These are phyloP conservation scores for Cyclocybe cylindracea DNA, from an alignment of 768 basidiomycete species.

Conservation along the genomic window DNA sequence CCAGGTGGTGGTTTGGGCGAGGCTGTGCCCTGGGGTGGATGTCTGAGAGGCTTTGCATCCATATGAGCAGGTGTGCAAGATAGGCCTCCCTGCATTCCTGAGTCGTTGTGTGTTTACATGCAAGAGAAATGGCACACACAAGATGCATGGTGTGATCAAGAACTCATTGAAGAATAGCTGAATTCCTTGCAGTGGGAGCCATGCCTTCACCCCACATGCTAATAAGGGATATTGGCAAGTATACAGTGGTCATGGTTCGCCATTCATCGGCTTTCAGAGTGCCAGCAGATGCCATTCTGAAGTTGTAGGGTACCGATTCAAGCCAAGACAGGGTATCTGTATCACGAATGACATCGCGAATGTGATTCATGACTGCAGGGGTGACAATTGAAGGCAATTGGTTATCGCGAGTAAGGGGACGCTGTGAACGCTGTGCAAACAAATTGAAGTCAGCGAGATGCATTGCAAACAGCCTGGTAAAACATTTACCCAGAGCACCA, in stretches of 20 bases:
- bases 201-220: constrained; percentile 27
- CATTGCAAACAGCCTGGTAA: too few relatives aligned
- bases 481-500: too few relatives aligned
- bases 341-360: constrained; percentile 20
- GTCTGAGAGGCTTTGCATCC: not conserved
- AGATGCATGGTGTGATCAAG: constrained; percentile 12
- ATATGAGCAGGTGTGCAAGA: not conserved
- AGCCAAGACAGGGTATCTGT: constrained; percentile 25
- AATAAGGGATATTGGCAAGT: too few relatives aligned
- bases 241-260: too few relatives aligned
- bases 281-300: too few relatives aligned
- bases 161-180: not conserved
- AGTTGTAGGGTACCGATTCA: constrained; percentile 25
- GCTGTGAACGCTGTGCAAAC: not conserved
- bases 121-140: constrained; percentile 5
- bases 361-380: constrained; percentile 11
- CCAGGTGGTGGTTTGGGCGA: constrained; percentile 22
- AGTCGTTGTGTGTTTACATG: constrained; percentile 5
- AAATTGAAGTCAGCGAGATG: too few relatives aligned
- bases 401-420: not conserved
- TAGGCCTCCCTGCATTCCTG: not conserved
- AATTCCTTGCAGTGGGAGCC: not conserved
- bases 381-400: too few relatives aligned
- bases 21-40: not conserved
- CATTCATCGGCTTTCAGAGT: too few relatives aligned